Evolutionary conservation across 2,329 filamentous ascomycete genomes (phyloP), one percentile per base, ranked within the genome.

Genomic region (Elsinoe necatrix): DNA sequence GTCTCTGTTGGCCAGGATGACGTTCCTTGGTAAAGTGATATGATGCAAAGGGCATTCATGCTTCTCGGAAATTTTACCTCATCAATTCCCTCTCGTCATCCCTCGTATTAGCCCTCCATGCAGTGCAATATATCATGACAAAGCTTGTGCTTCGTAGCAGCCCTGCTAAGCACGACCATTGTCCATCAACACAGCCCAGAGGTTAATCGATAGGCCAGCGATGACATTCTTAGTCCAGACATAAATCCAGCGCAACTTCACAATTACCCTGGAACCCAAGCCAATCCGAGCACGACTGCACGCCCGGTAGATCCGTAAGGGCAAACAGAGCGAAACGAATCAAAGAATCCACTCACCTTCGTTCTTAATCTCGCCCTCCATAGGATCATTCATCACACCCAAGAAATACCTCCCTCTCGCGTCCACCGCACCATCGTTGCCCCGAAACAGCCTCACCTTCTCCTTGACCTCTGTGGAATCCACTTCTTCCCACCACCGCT

Each of bases 371-470:
- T 56, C 54, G 16, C 27, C 54, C 14, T 56, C 54, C 23, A 48
- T 21, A 6, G 88, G 85, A 66, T 95, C 89, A 61, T 89, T 93
- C 87, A 95, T 95, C 60, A 81, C 81, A 6, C 89, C 89, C 4
- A 90, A 77, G 86, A 89, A 95, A 72, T 92, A 93, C 31, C 89
- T 77, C 29, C 91, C 90, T 60, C 84, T 79, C 23, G 83, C 84
- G 67, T 95, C 90, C 54, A 88, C 83, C 4, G 83, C 86, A 47
- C 90, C 90, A 67, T 95, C 91, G 67, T 95, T 95, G 70, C 78
- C 79, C 56, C 86, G 79, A 68, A 87, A 76, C 20, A 83, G 57
- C 20, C 62, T 59, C 21, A 58, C 63, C 59, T 61, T 65, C 72
- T 68, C 79, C 73, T 61, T 60, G 12, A 59, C 59, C 3, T 63